Conservation (phyloP, 768 basidiomycete species). For the Gymnopilus junonius region DNA sequence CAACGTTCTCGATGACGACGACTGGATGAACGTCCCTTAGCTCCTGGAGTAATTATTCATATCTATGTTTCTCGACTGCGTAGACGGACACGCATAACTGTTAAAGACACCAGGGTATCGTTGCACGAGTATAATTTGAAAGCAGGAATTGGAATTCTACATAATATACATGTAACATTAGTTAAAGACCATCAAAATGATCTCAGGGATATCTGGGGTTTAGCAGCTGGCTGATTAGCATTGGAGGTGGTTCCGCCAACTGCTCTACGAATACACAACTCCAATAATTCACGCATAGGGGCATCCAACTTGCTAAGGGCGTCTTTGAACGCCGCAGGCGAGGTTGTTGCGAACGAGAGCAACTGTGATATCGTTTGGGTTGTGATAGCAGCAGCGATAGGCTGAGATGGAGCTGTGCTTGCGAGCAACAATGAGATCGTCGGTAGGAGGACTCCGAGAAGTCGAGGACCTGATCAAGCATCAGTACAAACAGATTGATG, state of each 20-base stretch:
- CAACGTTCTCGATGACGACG: not conserved
- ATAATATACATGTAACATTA: not conserved
- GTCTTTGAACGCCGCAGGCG: slow-evolving; percentile 83
- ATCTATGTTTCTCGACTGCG: not conserved
- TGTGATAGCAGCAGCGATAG: slow-evolving; percentile 42
- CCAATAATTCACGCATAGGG: slow-evolving; percentile 62
- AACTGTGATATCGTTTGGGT: slow-evolving; percentile 68
- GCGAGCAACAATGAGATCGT: slow-evolving; percentile 74
- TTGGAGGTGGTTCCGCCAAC: slow-evolving; percentile 47
- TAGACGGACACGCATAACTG: not conserved
- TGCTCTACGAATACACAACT: slow-evolving; percentile 78
- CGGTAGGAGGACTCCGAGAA: slow-evolving; percentile 76
- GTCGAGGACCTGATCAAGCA: slow-evolving; percentile 55
- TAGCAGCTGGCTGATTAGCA: slow-evolving; percentile 43
- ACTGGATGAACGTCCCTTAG: slow-evolving; percentile 7
- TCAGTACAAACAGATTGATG: slow-evolving; percentile 10
- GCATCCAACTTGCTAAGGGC: slow-evolving; percentile 71
- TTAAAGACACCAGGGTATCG: not conserved
- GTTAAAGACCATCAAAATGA: slow-evolving; percentile 54
- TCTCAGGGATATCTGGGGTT: slow-evolving; percentile 80
- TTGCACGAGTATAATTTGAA: not conserved
- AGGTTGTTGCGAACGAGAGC: slow-evolving; percentile 69
- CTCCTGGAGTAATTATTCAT: not conserved
- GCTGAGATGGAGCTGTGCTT: slow-evolving; percentile 45
- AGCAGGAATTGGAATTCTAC: not conserved